Evolutionary conservation across 495 filamentous ascomycete species (phyloP), one percentile per base, ranked within the genome.

Genomic region (Cetradonia linearis): DNA sequence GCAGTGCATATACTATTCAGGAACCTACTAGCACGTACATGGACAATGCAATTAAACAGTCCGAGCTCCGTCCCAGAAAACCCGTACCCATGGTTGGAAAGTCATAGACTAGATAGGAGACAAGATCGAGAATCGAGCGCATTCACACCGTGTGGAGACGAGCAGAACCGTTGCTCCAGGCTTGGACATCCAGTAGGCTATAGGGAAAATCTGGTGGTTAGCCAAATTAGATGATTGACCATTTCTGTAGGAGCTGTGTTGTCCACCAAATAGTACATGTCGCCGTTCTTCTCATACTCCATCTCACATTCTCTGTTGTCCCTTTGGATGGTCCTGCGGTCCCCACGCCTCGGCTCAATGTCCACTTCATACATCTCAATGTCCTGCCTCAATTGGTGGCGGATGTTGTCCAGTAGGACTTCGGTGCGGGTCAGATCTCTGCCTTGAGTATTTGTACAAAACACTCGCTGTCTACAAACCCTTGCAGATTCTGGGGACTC

Each of bases 401-500:
- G 74, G 71, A 3, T 76, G 74, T 63, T 76, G 74, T 55, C 68
- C 69, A 9, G 67, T 54, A 30, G 74, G 69, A 37, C 70, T 65
- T 28, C 40, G 60, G 46, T 76, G 72, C 55, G 66, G 58, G 18
- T 58, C 64, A 8, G 56, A 33, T 40, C 54, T 52, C 9, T 70
- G 68, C 49, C 62, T 67, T 18, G 55, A 59, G 58, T 62, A 62
- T 55, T 28, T 23, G 10, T 59, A 59, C 40, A 65, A 58, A 30
- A 59, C 55, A 5, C 33, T 59, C 16, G 62, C 44, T 30, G 53
- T 54, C 23, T 52, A 40, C 47, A n/a, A 30, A 25, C 57, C 57
- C n/a, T 59, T 52, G 23, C 33, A 37, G 33, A 38, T 53, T 2
- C 34, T 2, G 0, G 31, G 30, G 2, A 31, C 13, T 31, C 49